Conservation (phyloP, 2,329 filamentous ascomycete genomes). For the Cladophialophora exuberans region DNA sequence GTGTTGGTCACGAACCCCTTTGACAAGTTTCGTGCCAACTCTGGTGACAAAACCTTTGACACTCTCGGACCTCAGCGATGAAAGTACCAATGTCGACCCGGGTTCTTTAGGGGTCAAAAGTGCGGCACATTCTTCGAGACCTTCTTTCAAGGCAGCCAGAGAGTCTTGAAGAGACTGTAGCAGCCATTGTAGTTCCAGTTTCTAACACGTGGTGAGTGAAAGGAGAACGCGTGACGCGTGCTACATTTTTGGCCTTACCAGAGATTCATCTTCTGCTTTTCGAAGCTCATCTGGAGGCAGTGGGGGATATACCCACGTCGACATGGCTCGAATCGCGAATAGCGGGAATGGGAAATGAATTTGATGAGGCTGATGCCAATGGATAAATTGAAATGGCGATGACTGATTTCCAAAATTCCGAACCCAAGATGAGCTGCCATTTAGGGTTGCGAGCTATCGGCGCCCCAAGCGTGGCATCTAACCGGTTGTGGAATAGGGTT, state of each 20-base stretch:
- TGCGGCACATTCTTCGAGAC: conserved; percentile 85
- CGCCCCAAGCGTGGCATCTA: conserved; percentile 3
- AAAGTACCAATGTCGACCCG: conserved; percentile 86
- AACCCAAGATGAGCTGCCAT: background rate
- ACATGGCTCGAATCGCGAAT: conserved; percentile 48
- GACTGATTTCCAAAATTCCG: background rate
- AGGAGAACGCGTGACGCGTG: background rate
- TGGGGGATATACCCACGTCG: conserved; percentile 64
- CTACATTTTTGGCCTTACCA: conserved; percentile 43
- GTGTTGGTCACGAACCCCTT: conserved; percentile 68
- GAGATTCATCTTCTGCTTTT: conserved; percentile 56
- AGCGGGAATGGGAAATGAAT: background rate
- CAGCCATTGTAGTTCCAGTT: conserved; percentile 65
- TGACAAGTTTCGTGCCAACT: conserved; percentile 86
- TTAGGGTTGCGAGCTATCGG: conserved; percentile 19
- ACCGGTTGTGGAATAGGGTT: background rate
- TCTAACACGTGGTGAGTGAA: conserved; percentile 20
- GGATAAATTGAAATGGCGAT: no score
- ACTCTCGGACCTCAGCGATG: conserved; percentile 81
- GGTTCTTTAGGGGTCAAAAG: conserved; percentile 83
- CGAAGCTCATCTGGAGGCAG: conserved; percentile 55
- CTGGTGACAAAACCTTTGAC: conserved; percentile 93
- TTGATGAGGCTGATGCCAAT: background rate
- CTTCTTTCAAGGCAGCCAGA: conserved; percentile 64
- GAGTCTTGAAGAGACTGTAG: conserved; percentile 64